Percentiles rank a stretch among this genome's conserved stretches.
Evolutionary conservation across 345 rosid species (phyloP).

Genomic region (Adansonia digitata): DNA sequence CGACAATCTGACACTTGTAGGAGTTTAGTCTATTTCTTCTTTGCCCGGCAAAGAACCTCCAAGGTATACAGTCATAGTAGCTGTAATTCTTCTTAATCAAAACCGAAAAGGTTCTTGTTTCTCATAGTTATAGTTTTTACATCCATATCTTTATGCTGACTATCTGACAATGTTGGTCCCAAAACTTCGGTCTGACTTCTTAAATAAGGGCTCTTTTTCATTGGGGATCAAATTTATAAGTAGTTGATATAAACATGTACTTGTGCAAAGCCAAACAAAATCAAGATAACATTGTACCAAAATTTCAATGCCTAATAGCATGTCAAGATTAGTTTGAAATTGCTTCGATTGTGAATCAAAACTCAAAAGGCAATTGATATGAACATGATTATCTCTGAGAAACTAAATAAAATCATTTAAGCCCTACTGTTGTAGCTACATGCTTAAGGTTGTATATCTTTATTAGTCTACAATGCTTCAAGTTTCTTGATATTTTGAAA

Average conservation of each 20-base stretch:
- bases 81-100: not conserved
- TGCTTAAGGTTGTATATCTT: not conserved
- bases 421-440: not conserved
- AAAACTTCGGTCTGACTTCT: too few species aligned
- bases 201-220: not conserved
- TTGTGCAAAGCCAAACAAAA: not conserved
- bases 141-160: not conserved
- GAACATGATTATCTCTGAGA: not conserved
- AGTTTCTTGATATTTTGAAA: not conserved
- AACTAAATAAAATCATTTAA: not conserved
- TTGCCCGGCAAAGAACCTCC: not conserved
- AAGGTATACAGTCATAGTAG: constrained; percentile 5
- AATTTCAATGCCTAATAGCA: not conserved
- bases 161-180: too few species aligned
- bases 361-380: not conserved
- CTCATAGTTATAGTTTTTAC: not conserved
- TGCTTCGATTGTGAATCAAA: too few species aligned
- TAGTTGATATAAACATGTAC: not conserved
- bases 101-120: not conserved
- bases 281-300: not conserved
- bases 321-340: not conserved
- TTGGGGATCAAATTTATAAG: not conserved
- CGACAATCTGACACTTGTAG: constrained; percentile 8
- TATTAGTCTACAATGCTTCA: not conserved
- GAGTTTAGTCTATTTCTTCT: constrained; percentile 8